Evolutionary conservation across 768 basidiomycete genomes (phyloP), one percentile per base, ranked within the genome.

Genomic region (Tricholoma terreum): DNA sequence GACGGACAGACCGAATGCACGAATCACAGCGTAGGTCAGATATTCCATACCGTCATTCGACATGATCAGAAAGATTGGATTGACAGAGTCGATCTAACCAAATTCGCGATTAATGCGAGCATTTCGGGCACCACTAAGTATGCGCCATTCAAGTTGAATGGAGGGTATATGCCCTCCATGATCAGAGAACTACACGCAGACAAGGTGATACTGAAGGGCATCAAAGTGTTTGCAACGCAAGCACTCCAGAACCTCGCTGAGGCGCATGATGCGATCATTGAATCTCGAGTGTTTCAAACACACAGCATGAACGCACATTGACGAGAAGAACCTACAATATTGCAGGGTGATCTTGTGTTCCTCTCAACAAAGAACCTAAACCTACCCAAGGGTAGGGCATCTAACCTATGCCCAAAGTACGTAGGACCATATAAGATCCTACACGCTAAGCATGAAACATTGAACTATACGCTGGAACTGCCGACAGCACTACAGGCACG

Each of bases 261-360:
- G 0, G 75, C 77, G 0, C 76, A 79, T 53, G 69, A 80, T 54
- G 65, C 69, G 0, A 73, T 79, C 1, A 73, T 79, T 7, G 72
- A 56, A 14, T 58, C 67, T 0, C 38, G 73, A 0, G 65, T 74
- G 0, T 38, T 63, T 4, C 72, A 76, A 31, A 70, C 71, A 0
- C n/a, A 63, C n/a, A 54, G 70, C 0, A 69, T 73, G 0, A 75
- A 80, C 46, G 34, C 58, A 6, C 55, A 61, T 2, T 22, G 67
- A 1, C 73, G 0, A n/a, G n/a, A n/a, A n/a, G n/a, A n/a, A n/a
- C n/a, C n/a, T n/a, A n/a, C n/a, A n/a, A n/a, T n/a, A n/a, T n/a
- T n/a, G n/a, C n/a, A n/a, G n/a, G n/a, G n/a, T n/a, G n/a, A n/a
- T n/a, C n/a, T n/a, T n/a, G n/a, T n/a, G n/a, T n/a, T n/a, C n/a